Evolutionary conservation across 2,329 filamentous ascomycete species (phyloP), one percentile per base, ranked within the genome.

Genomic region (Hypoxylon sp.): DNA sequence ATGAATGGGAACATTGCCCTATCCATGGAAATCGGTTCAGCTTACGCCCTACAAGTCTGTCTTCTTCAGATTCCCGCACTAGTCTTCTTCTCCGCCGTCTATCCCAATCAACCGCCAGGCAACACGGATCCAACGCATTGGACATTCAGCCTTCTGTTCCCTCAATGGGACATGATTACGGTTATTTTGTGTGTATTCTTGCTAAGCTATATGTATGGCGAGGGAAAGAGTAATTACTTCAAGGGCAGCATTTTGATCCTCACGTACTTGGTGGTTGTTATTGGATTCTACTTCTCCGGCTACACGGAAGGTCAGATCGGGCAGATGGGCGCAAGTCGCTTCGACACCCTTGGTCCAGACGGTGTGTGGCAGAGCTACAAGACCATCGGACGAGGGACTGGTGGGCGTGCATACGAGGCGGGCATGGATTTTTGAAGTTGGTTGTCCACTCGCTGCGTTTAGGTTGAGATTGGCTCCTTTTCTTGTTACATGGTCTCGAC

Each of bases 141-240:
- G 77, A 93, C 90, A 0, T 96, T 96, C 79, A 92, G 90, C 36
- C 87, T 99, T 34, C 93, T 98, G 48, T 98, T 99, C 82, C 96
- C 96, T 0, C 96, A 99, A 79, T 99, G 95, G 95, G 96, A 99
- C 79, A 97, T 99, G 93, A 91, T 98, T 11, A 97, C 93, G 0
- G 93, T 98, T 14, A 97, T 98, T 65, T 83, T 99, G 14, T 98
- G 95, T 75, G 94, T 99, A 17, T 97, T 99, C 83, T 83, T 99
- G 62, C 89, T 99, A 72, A 97, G 94, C 75, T 97, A 98, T 84
- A 95, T 99, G 85, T 97, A 98, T 75, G 93, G 95, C 56, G 96
- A 99, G 82, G 96, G 96, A 43, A 99, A 99, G 88, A 98, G 94
- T 84, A 99, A 99, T 81, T 99, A 99, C 81, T 99, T 99, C 89